phyloP scores from a whole-genome alignment of 768 basidiomycete genomes.

The Trametes cingulata region DNA sequence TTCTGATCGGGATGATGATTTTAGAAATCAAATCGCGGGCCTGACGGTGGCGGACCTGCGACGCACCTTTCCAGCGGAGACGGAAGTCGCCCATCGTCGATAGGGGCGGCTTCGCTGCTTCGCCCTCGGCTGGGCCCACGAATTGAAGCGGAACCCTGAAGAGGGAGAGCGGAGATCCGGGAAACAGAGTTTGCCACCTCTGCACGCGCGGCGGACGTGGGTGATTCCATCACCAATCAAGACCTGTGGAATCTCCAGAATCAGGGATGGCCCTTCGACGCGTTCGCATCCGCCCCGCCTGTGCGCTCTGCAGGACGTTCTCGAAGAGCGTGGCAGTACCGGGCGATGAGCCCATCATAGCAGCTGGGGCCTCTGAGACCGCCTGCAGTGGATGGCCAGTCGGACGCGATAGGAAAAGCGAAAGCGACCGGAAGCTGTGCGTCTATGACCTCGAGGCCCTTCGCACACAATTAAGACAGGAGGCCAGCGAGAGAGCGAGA shows the following conservation, averaged over 20 bases:
- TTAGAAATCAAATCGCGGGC: not conserved
- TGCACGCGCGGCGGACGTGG: not conserved
- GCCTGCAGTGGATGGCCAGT: too few species aligned
- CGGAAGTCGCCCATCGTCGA: not conserved
- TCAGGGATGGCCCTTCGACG: not conserved
- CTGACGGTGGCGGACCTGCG: not conserved
- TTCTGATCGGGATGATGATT: not conserved
- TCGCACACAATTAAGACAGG: not conserved
- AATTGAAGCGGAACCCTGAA: not conserved
- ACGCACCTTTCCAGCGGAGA: not conserved
- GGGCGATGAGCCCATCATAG: not conserved
- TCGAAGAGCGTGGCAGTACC: not conserved
- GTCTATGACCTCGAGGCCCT: not conserved
- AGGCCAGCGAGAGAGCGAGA: not conserved
- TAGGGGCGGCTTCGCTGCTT: not conserved
- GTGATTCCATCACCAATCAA: not conserved
- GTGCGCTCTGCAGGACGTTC: not conserved
- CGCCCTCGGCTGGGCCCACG: not conserved
- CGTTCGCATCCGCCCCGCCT: too few species aligned
- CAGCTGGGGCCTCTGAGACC: not conserved
- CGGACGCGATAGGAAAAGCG: not conserved
- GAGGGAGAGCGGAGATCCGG: not conserved
- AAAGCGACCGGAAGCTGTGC: conserved; percentile 7
- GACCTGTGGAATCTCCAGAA: too few species aligned
- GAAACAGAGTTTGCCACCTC: not conserved